Evolutionary conservation across 176 grass and related monocot genomes (phyloP).

Genomic region (Oryza meyeriana): DNA sequence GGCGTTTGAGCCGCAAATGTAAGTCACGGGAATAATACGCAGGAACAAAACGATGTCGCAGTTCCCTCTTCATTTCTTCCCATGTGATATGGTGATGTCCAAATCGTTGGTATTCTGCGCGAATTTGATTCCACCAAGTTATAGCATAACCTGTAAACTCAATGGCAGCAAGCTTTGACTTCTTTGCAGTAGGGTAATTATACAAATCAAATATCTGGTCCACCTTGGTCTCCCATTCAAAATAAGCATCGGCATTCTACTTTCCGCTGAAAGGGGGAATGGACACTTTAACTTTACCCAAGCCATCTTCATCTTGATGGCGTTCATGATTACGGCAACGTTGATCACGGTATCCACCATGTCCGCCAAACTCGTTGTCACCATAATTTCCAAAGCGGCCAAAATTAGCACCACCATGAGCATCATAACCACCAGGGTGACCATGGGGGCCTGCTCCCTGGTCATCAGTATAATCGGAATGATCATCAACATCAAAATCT

Average conservation of each 20-base stretch:
- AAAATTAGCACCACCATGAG: neutral
- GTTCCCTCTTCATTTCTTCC: neutral
- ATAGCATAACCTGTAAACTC: neutral
- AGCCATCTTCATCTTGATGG: neutral
- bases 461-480: too few relatives aligned
- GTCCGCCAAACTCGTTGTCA: too few relatives aligned
- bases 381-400: too few relatives aligned
- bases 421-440: too few relatives aligned
- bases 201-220: neutral
- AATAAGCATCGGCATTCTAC: neutral
- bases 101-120: neutral
- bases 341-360: neutral
- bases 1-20: too few relatives aligned
- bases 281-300: neutral
- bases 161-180: neutral
- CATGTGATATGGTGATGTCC: neutral
- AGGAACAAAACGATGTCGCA: neutral
- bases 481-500: too few relatives aligned
- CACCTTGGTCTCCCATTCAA: constrained; percentile 1
- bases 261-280: neutral
- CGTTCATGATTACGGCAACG: neutral
- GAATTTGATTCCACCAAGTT: neutral
- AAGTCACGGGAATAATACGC: neutral
- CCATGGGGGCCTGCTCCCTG: too few relatives aligned
- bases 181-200: neutral